Evolutionary conservation across 805 yeast genomes (phyloP).

Genomic region (Jamesozyma spencerorum): DNA sequence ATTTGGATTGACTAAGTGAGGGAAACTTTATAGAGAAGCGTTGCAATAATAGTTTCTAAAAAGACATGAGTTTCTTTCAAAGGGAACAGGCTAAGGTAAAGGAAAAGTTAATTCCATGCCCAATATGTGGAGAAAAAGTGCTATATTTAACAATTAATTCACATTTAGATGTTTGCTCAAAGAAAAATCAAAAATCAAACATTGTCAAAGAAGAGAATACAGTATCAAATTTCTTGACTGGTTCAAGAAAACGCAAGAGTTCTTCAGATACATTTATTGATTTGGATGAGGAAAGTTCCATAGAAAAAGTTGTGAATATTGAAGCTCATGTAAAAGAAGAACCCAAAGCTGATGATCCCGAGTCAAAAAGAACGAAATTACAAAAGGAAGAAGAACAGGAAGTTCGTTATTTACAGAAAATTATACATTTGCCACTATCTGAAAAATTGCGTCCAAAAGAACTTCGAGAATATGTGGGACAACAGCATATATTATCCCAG

Average conservation of each 20-base stretch:
- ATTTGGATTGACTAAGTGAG: too few relatives aligned
- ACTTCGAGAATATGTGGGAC: slow-evolving; percentile 74
- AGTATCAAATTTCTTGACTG: not conserved
- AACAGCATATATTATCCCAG: slow-evolving; percentile 60
- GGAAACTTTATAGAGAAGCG: too few relatives aligned
- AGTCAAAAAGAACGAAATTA: slow-evolving; percentile 3
- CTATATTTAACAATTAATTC: slow-evolving; percentile 19
- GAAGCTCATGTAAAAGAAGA: not conserved
- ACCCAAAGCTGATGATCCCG: slow-evolving; percentile 2
- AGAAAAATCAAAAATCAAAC: not conserved
- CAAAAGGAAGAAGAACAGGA: slow-evolving; percentile 13
- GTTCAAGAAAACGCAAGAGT: not conserved
- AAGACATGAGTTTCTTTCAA: not conserved
- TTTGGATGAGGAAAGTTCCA: slow-evolving; percentile 1
- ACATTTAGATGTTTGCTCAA: slow-evolving; percentile 26
- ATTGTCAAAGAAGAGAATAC: not conserved
- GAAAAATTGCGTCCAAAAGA: slow-evolving; percentile 74
- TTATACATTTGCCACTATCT: slow-evolving; percentile 44
- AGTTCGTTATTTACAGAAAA: slow-evolving; percentile 20
- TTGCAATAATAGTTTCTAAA: not conserved
- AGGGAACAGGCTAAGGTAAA: not conserved
- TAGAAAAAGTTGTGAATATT: not conserved
- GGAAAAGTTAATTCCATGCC: slow-evolving; percentile 26
- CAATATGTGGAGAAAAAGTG: slow-evolving; percentile 24
- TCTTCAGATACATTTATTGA: slow-evolving; percentile 1